Evolutionary conservation across 192 early-diverging fungal species (phyloP).

Genomic region (Coemansia sp.): DNA sequence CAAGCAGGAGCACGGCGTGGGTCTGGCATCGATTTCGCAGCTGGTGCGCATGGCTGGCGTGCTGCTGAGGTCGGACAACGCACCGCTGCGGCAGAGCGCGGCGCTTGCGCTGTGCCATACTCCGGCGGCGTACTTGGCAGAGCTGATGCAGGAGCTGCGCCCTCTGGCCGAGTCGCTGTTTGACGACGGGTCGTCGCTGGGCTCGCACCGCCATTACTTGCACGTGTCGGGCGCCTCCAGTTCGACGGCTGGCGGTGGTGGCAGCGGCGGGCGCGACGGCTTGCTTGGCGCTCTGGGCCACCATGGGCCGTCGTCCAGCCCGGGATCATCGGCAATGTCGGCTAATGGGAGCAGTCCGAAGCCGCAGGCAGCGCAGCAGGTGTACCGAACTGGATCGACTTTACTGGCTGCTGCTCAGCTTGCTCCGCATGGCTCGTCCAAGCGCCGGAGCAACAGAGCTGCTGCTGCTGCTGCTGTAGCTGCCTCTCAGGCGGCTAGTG

Average conservation of each 20-base stretch:
- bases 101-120: slow-evolving; percentile 43
- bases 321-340: neutral
- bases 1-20: slow-evolving; percentile 49
- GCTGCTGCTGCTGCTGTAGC: slow-evolving; percentile 14
- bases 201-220: slow-evolving; percentile 48
- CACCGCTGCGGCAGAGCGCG: slow-evolving; percentile 37
- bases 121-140: slow-evolving; percentile 29
- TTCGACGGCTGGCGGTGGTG: neutral
- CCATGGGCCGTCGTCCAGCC: slow-evolving; percentile 21
- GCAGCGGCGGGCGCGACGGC: slow-evolving; percentile 11
- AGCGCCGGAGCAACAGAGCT: slow-evolving; percentile 13
- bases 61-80: slow-evolving; percentile 44
- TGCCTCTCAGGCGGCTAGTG: neutral
- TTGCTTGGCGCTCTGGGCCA: slow-evolving; percentile 23
- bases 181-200: slow-evolving; percentile 37
- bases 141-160: slow-evolving; percentile 49
- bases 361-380: slow-evolving; percentile 6
- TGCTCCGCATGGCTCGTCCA: slow-evolving; percentile 21
- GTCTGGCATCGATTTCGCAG: slow-evolving; percentile 45
- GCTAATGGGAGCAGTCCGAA: slow-evolving; percentile 13
- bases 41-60: slow-evolving; percentile 50
- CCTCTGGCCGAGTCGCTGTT: slow-evolving; percentile 49
- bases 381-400: slow-evolving; percentile 12
- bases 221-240: slow-evolving; percentile 25
- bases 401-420: slow-evolving; percentile 20